Evolutionary conservation across 305 asterid genomes (phyloP), one percentile per base, ranked within the genome.

Genomic region (Caryopteris hybrid): DNA sequence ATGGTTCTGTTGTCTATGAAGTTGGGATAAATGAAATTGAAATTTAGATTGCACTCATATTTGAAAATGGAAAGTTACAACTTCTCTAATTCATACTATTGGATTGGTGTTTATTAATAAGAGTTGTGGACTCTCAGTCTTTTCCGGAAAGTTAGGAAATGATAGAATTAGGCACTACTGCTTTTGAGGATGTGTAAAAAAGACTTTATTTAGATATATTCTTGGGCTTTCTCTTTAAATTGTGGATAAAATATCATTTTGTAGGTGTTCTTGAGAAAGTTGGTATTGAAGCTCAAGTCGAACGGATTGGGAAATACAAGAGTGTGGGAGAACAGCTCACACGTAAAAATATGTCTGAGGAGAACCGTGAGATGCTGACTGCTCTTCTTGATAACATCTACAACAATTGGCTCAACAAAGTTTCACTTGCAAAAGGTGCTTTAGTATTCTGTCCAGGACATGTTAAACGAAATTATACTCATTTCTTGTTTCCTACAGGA

Each of bases 231-330:
- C 31, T 25, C 31, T 25, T 25, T 25, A 1, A 25, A 25, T 25
- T 25, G 31, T 25, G 31, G 31, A 25, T 25, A 1, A 25, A 1
- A 25, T 25, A 25, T 25, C 31, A 25, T 25, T 25, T 25, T 25
- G 2, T 1, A 89, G 96, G 96, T 73, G 84, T 85, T 68, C 83
- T 89, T 68, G 96, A 89, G 70, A 89, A 85, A 79, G 80, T 84
- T 55, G 96, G 96, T 59, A 71, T 87, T 76, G 89, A 89, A 73
- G 91, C 96, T 55, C 89, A 85, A 78, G 89, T 89, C 61, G 80
- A 87, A 77, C 81, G 86, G 62, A 79, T 89, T 75, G 96, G 96
- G 69, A 89, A 87, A 81, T 89, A 89, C 70, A 89, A 89, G 75
- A 83, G 89, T 81, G 85, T 83, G 22, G 96, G 96, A 25, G 96